Evolutionary conservation across 2,329 filamentous ascomycete genomes (phyloP).

Genomic region (Microthyrium microscopicum): DNA sequence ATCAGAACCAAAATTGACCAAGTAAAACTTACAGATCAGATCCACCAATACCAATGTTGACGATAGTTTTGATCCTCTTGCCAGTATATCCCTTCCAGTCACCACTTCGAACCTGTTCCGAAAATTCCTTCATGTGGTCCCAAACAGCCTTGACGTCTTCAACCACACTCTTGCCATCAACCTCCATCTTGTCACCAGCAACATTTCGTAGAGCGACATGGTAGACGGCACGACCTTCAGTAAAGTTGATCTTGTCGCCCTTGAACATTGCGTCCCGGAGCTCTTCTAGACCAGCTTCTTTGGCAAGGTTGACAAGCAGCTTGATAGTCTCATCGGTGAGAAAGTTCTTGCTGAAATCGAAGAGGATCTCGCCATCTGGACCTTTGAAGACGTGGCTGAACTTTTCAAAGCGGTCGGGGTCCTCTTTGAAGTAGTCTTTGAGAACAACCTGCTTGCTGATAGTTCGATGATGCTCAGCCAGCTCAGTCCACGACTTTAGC

Average conservation of each 20-base stretch:
- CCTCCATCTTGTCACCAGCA: slow-evolving; percentile 61
- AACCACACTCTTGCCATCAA: slow-evolving; percentile 86
- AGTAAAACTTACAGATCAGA: slow-evolving; percentile 69
- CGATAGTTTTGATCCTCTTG: slow-evolving; percentile 89
- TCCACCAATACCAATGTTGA: slow-evolving; percentile 96
- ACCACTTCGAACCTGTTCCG: slow-evolving; percentile 81
- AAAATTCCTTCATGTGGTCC: slow-evolving; percentile 97
- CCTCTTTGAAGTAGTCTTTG: slow-evolving; percentile 81
- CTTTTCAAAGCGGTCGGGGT: slow-evolving; percentile 76
- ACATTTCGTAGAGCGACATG: slow-evolving; percentile 89
- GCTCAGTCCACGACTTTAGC: slow-evolving; percentile 72
- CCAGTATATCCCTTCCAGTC: slow-evolving; percentile 95
- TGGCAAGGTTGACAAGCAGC: slow-evolving; percentile 74
- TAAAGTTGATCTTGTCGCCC: slow-evolving; percentile 98
- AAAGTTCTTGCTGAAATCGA: slow-evolving; percentile 99
- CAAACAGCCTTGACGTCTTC: slow-evolving; percentile 83
- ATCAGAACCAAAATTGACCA: slow-evolving; percentile 13
- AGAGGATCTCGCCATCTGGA: slow-evolving; percentile 76
- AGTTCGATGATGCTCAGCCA: slow-evolving; percentile 76
- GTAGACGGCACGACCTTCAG: slow-evolving; percentile 89
- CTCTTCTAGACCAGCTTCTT: slow-evolving; percentile 80
- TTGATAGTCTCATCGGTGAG: slow-evolving; percentile 81
- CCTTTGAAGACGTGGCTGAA: slow-evolving; percentile 76
- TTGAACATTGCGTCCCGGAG: slow-evolving; percentile 95
- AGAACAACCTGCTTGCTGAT: slow-evolving; percentile 81